phyloP scores from a whole-genome alignment of 2,329 filamentous ascomycete species.

The Venturiaceae sp. region DNA sequence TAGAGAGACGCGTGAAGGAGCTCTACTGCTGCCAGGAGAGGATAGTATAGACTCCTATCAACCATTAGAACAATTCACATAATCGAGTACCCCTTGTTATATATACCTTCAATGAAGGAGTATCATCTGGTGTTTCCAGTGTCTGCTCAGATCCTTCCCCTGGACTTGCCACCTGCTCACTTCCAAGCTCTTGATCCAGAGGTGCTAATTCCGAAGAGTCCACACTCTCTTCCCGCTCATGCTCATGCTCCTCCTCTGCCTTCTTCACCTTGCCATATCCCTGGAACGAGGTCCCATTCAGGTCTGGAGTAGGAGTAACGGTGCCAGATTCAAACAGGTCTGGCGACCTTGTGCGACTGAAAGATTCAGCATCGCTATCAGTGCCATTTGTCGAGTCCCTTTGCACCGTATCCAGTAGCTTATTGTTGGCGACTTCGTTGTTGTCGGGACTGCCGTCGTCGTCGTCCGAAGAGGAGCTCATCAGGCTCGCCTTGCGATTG shows the following conservation, averaged over 20 bases:
- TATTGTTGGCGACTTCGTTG: conserved; percentile 1
- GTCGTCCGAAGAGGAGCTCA: conserved; percentile 59
- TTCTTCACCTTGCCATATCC: conserved; percentile 16
- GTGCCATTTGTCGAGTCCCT: conserved; percentile 8
- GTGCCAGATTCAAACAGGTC: conserved; percentile 4
- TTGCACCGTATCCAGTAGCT: conserved; percentile 8
- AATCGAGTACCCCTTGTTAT: conserved; percentile 9
- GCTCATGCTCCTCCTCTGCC: conserved; percentile 16
- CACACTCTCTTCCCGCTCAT: conserved; percentile 14
- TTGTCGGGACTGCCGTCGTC: conserved; percentile 46
- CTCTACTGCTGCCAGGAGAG: conserved; percentile 63
- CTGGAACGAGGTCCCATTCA: conserved; percentile 22
- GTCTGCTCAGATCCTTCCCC: conserved; percentile 53
- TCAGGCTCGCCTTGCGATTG: conserved; percentile 42
- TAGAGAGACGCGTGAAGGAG: conserved; percentile 59
- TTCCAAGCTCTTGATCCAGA: conserved; percentile 18
- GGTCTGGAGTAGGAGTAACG: neutral
- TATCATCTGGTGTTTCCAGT: conserved; percentile 59
- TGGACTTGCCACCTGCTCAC: conserved; percentile 46
- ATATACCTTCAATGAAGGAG: conserved; percentile 69
- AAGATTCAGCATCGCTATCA: conserved; percentile 6
- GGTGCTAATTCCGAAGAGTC: conserved; percentile 11
- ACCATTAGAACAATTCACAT: conserved; percentile 17
- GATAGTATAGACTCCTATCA: conserved; percentile 42
- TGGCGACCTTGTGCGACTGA: conserved; percentile 8